Percentiles rank a stretch among this genome's conserved stretches.
These are phyloP conservation scores for Penicillium janthinellum DNA, from an alignment of 2,329 filamentous ascomycete species.

Conservation along the genomic window DNA sequence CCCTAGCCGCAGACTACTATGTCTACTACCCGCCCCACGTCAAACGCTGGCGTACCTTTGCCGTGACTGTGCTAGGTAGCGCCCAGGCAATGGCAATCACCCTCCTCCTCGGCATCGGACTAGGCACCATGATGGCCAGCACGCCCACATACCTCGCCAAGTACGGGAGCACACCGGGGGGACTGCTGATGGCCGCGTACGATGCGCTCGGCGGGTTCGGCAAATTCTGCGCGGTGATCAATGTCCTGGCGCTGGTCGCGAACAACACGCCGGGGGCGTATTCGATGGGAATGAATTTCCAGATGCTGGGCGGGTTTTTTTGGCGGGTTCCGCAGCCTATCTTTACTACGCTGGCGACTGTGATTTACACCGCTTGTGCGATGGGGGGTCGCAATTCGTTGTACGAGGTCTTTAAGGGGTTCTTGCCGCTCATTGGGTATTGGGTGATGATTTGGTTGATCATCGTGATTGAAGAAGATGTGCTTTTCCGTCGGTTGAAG, in stretches of 20 bases:
- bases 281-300: constrained; percentile 49
- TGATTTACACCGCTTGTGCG: constrained; percentile 48
- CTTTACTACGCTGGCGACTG: constrained; percentile 45
- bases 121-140: constrained; percentile 43
- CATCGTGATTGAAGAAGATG: constrained; percentile 42
- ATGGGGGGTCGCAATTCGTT: constrained; percentile 48
- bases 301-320: constrained; percentile 44
- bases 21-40: constrained; percentile 47
- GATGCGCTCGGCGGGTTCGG: constrained; percentile 45
- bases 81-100: constrained; percentile 38
- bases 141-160: constrained; percentile 25
- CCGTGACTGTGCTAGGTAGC: constrained; percentile 41
- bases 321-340: constrained; percentile 46
- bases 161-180: constrained; percentile 35
- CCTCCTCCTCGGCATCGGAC: constrained; percentile 45
- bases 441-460: constrained; percentile 50
- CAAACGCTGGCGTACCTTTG: constrained; percentile 40
- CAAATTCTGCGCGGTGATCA: constrained; percentile 46
- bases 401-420: constrained; percentile 49
- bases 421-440: constrained; percentile 51
- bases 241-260: constrained; percentile 46
- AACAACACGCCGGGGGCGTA: constrained; percentile 51
- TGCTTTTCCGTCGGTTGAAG: constrained; percentile 44
- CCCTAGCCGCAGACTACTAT: constrained; percentile 46
- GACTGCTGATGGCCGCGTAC: constrained; percentile 43